Evolutionary conservation across 768 basidiomycete genomes (phyloP), one percentile per base, ranked within the genome.

Genomic region (Multifurca ochricompacta): DNA sequence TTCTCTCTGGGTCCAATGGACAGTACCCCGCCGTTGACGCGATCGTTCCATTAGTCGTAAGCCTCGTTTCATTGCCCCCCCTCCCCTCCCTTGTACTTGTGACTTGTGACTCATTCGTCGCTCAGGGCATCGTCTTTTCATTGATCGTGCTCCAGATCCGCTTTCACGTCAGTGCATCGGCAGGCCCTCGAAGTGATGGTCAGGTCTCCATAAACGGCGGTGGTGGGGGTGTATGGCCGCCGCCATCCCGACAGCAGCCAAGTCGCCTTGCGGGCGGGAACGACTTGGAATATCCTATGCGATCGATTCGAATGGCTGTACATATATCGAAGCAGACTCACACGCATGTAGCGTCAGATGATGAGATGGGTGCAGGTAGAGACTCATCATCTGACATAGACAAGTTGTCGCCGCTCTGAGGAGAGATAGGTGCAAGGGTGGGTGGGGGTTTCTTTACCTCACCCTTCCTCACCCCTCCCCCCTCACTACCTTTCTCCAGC

Each of bases 131-230:
- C 14, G 48, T 25, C 19, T 55, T 55, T 42, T 50, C 14, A 23
- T 16, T 54, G 10, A 36, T 54, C 19, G 21, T 55, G 16, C 41
- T 49, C 16, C 54, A 55, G 41, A 49, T 55, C 14, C 27, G 53
- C n/a, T 55, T 55, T 32, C 47, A 43, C 30, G 6, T 25, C 28
- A 25, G 27, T 6, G n/a, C 30, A 3, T 4, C 39, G 18, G 10
- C 21, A 10, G 31, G 16, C 32, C n/a, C n/a, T 16, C 27, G 23
- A 7, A 41, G 23, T 30, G 37, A 32, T 27, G 9, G 31, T 6
- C 36, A 40, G 6, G 4, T 13, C 16, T 37, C 36, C 48, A 4
- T 7, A 27, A 27, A 6, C 3, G 9, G 28, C 16, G 18, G 6
- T 14, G 25, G 30, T 19, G n/a, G 23, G 49, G 39, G n/a, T n/a